Percentiles rank a stretch among this genome's conserved stretches.
Evolutionary conservation across 23 red algal genomes (phyloP).

Genomic region (Gracilaria gracilis): DNA sequence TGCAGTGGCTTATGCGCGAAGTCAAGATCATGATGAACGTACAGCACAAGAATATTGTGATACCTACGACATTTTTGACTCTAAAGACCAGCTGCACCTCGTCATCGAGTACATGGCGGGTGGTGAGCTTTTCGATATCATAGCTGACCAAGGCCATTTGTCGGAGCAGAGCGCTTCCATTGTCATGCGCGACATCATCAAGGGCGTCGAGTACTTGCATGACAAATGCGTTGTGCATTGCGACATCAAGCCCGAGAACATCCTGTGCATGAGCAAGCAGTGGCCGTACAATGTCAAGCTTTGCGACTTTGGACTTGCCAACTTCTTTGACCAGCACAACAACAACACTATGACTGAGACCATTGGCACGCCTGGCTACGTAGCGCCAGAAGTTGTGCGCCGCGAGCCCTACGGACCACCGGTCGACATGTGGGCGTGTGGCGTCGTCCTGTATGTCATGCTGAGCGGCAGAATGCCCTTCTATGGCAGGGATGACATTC

Average conservation of each 20-base stretch:
- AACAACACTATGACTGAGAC: slow-evolving; percentile 51
- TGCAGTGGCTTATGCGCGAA: slow-evolving; percentile 76
- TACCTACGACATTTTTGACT: slow-evolving; percentile 93
- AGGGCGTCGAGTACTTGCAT: slow-evolving; percentile 89
- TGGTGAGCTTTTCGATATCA: slow-evolving; percentile 93
- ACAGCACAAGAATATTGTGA: slow-evolving; percentile 82
- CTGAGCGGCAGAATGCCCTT: slow-evolving; percentile 98
- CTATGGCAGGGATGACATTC: slow-evolving; percentile 87
- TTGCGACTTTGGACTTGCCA: slow-evolving; percentile 87
- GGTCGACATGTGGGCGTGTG: slow-evolving; percentile 94
- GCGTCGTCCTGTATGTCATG: slow-evolving; percentile 98
- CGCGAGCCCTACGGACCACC: slow-evolving; percentile 81
- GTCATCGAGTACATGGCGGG: slow-evolving; percentile 93
- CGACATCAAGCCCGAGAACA: slow-evolving; percentile 92
- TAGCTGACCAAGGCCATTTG: slow-evolving; percentile 78
- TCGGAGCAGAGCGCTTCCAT: slow-evolving; percentile 69
- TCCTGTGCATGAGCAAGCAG: slow-evolving; percentile 75
- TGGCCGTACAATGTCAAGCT: slow-evolving; percentile 86
- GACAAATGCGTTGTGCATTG: slow-evolving; percentile 86
- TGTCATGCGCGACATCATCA: slow-evolving; percentile 86
- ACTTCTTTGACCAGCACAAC: slow-evolving; percentile 61
- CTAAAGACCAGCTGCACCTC: slow-evolving; percentile 73
- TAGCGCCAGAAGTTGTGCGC: slow-evolving; percentile 92
- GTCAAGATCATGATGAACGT: slow-evolving; percentile 68
- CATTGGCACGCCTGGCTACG: slow-evolving; percentile 96